These are phyloP conservation scores for Verticillium nubilum DNA, from an alignment of 2,329 filamentous ascomycete genomes.

Conservation along the genomic window DNA sequence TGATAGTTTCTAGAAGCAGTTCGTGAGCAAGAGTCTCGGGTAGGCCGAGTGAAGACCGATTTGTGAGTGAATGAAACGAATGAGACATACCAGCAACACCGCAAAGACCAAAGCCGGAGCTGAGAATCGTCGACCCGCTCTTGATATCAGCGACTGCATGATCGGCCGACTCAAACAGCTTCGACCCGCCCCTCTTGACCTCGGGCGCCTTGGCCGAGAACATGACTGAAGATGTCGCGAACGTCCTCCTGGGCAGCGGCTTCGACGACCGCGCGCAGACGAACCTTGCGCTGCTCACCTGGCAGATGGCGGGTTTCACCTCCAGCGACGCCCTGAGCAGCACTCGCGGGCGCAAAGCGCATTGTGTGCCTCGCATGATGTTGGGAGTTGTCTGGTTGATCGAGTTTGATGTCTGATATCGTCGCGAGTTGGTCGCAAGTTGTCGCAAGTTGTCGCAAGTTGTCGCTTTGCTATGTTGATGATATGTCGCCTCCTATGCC, in stretches of 20 bases:
- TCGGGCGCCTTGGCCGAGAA: conserved; percentile 1
- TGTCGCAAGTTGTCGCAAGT: background rate
- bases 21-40: background rate
- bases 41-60: background rate
- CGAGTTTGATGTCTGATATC: background rate
- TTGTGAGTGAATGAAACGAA: conserved; percentile 12
- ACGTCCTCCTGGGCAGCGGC: background rate
- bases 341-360: background rate
- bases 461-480: background rate
- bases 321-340: background rate
- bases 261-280: background rate
- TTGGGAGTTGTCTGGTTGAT: background rate
- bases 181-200: conserved; percentile 31
- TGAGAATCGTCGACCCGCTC: conserved; percentile 65
- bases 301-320: background rate
- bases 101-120: conserved; percentile 77
- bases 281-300: background rate
- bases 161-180: conserved; percentile 52
- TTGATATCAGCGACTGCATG: conserved; percentile 66
- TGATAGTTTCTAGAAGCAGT: conserved; percentile 57
- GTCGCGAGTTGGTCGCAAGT: background rate
- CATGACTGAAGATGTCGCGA: background rate
- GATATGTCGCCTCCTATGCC: background rate
- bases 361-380: background rate
- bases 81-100: conserved; percentile 57